Evolutionary conservation across 1,284 basidiomycete species (phyloP).

Genomic region (Malassezia japonica): DNA sequence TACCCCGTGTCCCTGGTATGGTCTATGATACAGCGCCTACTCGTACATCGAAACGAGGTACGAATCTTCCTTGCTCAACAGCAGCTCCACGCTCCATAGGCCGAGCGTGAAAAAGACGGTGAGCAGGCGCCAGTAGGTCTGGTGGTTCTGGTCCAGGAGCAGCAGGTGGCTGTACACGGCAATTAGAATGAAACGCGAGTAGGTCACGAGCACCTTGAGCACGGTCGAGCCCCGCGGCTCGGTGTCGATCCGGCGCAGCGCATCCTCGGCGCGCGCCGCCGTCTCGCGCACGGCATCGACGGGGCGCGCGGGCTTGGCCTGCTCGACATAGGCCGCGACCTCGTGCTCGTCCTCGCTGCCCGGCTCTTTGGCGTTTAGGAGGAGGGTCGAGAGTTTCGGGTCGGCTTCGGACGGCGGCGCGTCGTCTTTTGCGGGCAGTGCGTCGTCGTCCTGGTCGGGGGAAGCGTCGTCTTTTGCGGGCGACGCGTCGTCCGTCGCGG

Average conservation of each 20-base stretch:
- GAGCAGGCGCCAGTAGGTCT: constrained; percentile 45
- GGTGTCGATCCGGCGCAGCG: background rate
- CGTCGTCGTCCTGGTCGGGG: too few relatives aligned
- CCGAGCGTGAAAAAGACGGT: constrained; percentile 39
- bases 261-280: background rate
- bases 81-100: constrained; percentile 41
- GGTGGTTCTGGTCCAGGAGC: constrained; percentile 42
- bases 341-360: constrained; percentile 1
- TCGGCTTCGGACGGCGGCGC: background rate
- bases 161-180: constrained; percentile 44
- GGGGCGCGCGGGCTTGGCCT: background rate
- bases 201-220: constrained; percentile 22
- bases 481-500: background rate
- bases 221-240: constrained; percentile 5
- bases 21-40: constrained; percentile 13
- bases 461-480: background rate
- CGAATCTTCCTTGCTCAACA: constrained; percentile 30
- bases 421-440: background rate
- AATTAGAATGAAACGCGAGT: constrained; percentile 41
- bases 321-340: background rate
- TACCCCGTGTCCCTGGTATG: constrained; percentile 3
- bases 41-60: constrained; percentile 7
- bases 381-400: background rate
- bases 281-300: background rate
- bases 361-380: constrained; percentile 14